These are phyloP conservation scores for Elaphomyces granulatus DNA, from an alignment of 495 filamentous ascomycete species.

Conservation along the genomic window DNA sequence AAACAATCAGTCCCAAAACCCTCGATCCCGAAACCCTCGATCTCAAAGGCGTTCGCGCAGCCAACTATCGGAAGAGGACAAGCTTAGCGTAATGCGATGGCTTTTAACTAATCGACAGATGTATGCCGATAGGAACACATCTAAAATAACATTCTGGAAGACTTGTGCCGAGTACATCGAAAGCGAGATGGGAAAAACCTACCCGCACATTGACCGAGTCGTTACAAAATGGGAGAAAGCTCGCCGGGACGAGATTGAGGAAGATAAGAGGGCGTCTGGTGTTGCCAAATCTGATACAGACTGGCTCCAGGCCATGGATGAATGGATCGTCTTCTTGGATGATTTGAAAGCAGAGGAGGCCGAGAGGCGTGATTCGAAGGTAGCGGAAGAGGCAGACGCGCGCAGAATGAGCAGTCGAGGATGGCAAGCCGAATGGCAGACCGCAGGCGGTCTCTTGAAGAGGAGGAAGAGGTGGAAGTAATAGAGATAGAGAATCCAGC, in stretches of 20 bases:
- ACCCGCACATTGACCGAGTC: not conserved
- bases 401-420: not conserved
- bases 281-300: not conserved
- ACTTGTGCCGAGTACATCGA: not conserved
- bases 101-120: not conserved
- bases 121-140: not conserved
- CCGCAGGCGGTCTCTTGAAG: not conserved
- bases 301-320: not conserved
- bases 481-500: not conserved
- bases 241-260: not conserved
- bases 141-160: not conserved
- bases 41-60: not conserved
- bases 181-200: not conserved
- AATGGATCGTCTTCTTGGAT: not conserved
- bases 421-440: not conserved
- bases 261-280: too few relatives aligned
- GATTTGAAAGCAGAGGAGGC: not conserved
- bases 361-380: not conserved
- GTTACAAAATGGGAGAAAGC: not conserved
- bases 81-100: not conserved
- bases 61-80: not conserved
- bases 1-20: too few relatives aligned
- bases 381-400: not conserved
- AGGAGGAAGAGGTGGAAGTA: not conserved
- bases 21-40: too few relatives aligned